Evolutionary conservation across 2,329 filamentous ascomycete genomes (phyloP), one percentile per base, ranked within the genome.

Genomic region (Neonectria faginata): DNA sequence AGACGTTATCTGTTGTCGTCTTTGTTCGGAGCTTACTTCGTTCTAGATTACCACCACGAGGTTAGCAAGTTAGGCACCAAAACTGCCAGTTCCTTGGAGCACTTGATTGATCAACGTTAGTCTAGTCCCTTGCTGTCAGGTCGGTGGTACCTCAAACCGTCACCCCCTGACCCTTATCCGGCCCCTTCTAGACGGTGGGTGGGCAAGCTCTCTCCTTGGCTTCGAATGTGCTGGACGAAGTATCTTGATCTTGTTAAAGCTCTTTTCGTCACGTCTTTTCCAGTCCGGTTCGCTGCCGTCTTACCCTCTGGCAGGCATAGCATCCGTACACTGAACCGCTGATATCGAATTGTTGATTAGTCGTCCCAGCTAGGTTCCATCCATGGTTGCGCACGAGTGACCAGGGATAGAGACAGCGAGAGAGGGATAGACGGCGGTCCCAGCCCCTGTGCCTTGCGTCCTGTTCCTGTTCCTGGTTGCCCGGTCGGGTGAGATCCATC

Each of bases 391-490:
- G 47, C 25, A 51, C 39, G n/a, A 27, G 57, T 25, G 48, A 41
- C 25, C 18, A 36, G 48, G 27, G 57, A 39, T 39, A n/a, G 25
- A 22, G 25, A 33, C 5, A 42, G 41, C 18, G 48, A 25, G 27
- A 53, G 57, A 60, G 48, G 39, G 39, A 42, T 18, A 42, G 39
- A 42, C 39, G 16, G n/a, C 44, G 57, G 47, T 9, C 44, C 44
- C 27, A 7, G 20, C 20, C 25, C 44, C 44, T 22, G 44, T 20
- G 25, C 25, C 29, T 39, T 54, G 57, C 36, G 57, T 53, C 57
- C 57, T 54, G 57, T 60, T 53, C 50, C 33, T 53, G 50, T 60
- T 31, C 57, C 50, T 60, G 57, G 48, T 47, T 60, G 57, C 57
- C 57, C 51, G 36, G 57, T 52, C 51, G 57, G 53, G 48, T 45